Conservation (phyloP, 2,329 filamentous ascomycete genomes). For the Xylaria multiplex region DNA sequence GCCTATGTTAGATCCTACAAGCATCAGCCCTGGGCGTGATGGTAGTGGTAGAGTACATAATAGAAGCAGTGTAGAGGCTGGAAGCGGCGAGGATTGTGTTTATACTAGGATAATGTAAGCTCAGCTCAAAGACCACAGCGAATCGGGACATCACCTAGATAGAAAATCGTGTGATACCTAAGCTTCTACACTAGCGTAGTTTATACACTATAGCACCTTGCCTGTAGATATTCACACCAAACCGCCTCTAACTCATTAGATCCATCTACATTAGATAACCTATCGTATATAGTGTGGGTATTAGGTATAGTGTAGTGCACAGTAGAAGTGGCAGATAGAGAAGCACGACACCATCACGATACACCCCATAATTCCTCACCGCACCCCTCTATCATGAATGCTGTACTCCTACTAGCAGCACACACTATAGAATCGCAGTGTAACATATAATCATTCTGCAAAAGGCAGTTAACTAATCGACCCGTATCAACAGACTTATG, state of each 20-base stretch:
- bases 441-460: conserved; percentile 27
- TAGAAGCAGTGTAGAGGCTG: not conserved
- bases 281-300: too few species aligned
- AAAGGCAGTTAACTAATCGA: conserved; percentile 22
- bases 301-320: too few species aligned
- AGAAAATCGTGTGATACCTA: conserved; percentile 10
- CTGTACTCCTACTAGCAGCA: not conserved
- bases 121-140: conserved; percentile 28
- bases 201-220: not conserved
- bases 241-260: too few species aligned
- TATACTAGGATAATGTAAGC: conserved; percentile 14
- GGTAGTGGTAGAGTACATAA: too few species aligned
- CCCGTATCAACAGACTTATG: not conserved
- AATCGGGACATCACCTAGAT: conserved; percentile 18
- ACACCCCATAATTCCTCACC: conserved; percentile 11
- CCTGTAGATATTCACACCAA: too few species aligned
- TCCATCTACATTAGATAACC: too few species aligned
- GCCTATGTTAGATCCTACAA: not conserved
- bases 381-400: conserved; percentile 11
- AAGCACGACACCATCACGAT: not conserved
- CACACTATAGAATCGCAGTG: not conserved
- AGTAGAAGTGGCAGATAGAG: not conserved
- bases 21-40: conserved; percentile 1
- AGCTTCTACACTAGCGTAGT: not conserved
- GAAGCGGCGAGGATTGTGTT: not conserved